Conservation (phyloP, 2,329 filamentous ascomycete species). For the Byssochlamys sp. region DNA sequence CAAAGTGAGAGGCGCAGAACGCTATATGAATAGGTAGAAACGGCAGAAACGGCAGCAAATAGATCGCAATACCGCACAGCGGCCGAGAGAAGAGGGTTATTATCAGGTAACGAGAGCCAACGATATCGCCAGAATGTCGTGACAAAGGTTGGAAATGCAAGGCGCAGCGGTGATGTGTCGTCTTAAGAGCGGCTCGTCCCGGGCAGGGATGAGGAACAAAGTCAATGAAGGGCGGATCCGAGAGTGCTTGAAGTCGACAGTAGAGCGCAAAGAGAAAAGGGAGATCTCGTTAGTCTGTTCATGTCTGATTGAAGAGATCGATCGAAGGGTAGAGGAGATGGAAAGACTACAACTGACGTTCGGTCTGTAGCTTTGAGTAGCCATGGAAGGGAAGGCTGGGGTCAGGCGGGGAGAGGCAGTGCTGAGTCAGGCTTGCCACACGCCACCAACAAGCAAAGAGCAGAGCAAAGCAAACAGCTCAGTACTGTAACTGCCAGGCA, state of each 20-base stretch:
- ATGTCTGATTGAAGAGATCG: slow-evolving; percentile 10
- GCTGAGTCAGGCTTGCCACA: slow-evolving; percentile 13
- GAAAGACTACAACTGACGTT: neutral
- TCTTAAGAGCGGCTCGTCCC: neutral
- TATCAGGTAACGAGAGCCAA: slow-evolving; percentile 11
- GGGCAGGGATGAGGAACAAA: slow-evolving; percentile 1
- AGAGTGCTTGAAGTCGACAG: neutral
- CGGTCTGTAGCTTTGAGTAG: slow-evolving; percentile 2
- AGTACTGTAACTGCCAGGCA: slow-evolving; percentile 1
- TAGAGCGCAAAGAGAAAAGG: neutral
- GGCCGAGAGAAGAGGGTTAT: slow-evolving; percentile 1
- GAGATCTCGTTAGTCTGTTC: slow-evolving; percentile 11
- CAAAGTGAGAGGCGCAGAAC: slow-evolving; percentile 8
- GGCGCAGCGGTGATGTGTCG: slow-evolving; percentile 1
- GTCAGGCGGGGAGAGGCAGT: slow-evolving; percentile 9
- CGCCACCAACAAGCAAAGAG: slow-evolving; percentile 1
- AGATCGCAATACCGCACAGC: slow-evolving; percentile 7
- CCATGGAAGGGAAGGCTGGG: slow-evolving; percentile 5
- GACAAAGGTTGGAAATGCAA: neutral
- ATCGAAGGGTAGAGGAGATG: neutral
- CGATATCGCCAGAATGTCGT: neutral
- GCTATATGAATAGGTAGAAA: slow-evolving; percentile 7
- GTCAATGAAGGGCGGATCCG: slow-evolving; percentile 1
- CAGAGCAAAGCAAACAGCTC: slow-evolving; percentile 13
- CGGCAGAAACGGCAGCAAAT: slow-evolving; percentile 3